Evolutionary conservation across 2,329 filamentous ascomycete genomes (phyloP).

Genomic region (Verticillium isaacii): DNA sequence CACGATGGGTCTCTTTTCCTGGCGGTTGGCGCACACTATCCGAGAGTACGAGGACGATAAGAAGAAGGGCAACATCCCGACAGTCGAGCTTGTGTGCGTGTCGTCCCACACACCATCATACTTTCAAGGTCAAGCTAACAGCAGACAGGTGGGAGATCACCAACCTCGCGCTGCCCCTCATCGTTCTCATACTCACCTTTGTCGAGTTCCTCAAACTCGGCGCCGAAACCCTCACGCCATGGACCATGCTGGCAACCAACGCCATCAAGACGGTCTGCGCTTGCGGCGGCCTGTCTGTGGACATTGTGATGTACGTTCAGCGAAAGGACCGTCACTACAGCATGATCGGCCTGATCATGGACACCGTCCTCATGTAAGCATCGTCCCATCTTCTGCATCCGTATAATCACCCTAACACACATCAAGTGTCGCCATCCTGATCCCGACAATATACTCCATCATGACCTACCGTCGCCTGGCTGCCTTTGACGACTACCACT

Average conservation of each 20-base stretch:
- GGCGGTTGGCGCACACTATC: slow-evolving; percentile 44
- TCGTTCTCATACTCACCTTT: slow-evolving; percentile 40
- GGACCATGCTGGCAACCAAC: slow-evolving; percentile 48
- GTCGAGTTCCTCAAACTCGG: slow-evolving; percentile 41
- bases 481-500: slow-evolving; percentile 44
- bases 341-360: slow-evolving; percentile 41
- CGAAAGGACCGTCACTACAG: slow-evolving; percentile 42
- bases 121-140: background rate
- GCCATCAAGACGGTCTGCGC: slow-evolving; percentile 44
- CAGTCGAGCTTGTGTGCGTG: slow-evolving; percentile 49
- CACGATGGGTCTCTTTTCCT: slow-evolving; percentile 48
- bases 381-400: background rate
- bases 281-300: slow-evolving; percentile 41
- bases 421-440: slow-evolving; percentile 34
- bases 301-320: slow-evolving; percentile 45
- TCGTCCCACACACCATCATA: slow-evolving; percentile 6
- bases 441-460: slow-evolving; percentile 41
- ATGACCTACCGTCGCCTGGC: slow-evolving; percentile 41
- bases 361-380: slow-evolving; percentile 43
- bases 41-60: slow-evolving; percentile 35
- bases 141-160: slow-evolving; percentile 45
- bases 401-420: background rate
- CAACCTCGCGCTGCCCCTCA: slow-evolving; percentile 44
- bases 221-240: slow-evolving; percentile 48
- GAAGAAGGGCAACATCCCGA: slow-evolving; percentile 31